Evolutionary conservation across 31 red algal genomes (phyloP).

Genomic region (Bonnemaisonia californica): DNA sequence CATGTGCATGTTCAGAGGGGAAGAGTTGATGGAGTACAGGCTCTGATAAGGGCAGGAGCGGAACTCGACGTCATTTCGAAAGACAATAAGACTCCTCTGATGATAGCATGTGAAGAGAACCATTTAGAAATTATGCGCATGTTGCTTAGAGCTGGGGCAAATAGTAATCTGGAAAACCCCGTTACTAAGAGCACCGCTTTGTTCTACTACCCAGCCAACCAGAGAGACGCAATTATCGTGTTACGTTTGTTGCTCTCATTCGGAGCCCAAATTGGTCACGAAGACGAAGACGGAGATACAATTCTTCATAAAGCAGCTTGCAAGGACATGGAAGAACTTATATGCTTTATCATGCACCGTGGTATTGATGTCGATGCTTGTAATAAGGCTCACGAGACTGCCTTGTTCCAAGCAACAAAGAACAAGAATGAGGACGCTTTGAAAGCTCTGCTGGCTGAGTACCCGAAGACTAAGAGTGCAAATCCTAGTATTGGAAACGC

Average conservation of each 20-base stretch:
- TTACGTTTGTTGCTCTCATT: constrained; percentile 15
- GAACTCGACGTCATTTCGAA: constrained; percentile 28
- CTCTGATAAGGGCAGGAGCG: constrained; percentile 19
- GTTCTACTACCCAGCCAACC: constrained; percentile 17
- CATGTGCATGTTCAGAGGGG: constrained; percentile 20
- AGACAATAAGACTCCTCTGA: constrained; percentile 11
- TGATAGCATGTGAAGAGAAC: constrained; percentile 26
- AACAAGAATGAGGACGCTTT: constrained; percentile 18
- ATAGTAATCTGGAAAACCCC: constrained; percentile 30
- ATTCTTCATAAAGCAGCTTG: constrained; percentile 35
- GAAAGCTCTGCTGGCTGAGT: constrained; percentile 23
- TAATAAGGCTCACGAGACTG: constrained; percentile 33
- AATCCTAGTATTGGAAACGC: constrained; percentile 29
- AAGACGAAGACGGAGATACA: constrained; percentile 43
- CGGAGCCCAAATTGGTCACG: constrained; percentile 34
- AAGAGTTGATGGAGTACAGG: constrained; percentile 14
- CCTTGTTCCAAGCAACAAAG: constrained; percentile 33
- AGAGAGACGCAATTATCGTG: constrained; percentile 13
- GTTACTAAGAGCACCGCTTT: constrained; percentile 1
- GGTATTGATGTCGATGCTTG: constrained; percentile 11
- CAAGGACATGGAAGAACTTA: constrained; percentile 6
- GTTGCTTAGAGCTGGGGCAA: constrained; percentile 32
- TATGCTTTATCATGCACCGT: constrained; percentile 30
- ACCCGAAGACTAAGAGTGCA: constrained; percentile 3
- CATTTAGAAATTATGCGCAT: constrained; percentile 30